Percentiles rank a stretch among this genome's conserved stretches.
These are phyloP conservation scores for Beauveria pseudobassiana DNA, from an alignment of 2,329 filamentous ascomycete species.

Conservation along the genomic window DNA sequence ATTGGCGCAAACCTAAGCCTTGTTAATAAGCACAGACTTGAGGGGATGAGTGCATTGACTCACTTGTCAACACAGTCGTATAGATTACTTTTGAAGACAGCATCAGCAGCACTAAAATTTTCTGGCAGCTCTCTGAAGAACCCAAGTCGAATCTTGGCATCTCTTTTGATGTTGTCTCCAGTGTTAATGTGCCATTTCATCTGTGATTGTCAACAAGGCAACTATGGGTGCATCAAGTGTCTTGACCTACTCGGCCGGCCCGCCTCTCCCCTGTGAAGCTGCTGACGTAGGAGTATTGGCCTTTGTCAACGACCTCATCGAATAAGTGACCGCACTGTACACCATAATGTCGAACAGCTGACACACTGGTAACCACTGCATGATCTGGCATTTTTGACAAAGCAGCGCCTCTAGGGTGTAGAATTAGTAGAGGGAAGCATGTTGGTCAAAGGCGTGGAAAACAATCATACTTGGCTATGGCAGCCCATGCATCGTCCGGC, in stretches of 20 bases:
- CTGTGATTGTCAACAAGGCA: slow-evolving; percentile 1
- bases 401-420: slow-evolving; percentile 12
- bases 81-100: neutral
- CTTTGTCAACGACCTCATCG: slow-evolving; percentile 7
- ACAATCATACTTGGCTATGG: slow-evolving; percentile 18
- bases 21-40: neutral
- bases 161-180: slow-evolving; percentile 14
- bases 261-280: neutral
- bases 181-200: slow-evolving; percentile 15
- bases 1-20: neutral
- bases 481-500: slow-evolving; percentile 19
- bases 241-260: neutral
- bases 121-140: neutral
- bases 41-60: neutral
- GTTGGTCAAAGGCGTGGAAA: no score
- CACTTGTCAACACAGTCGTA: neutral
- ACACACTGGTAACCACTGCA: slow-evolving; percentile 13
- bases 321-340: neutral
- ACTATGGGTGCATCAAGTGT: no score
- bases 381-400: slow-evolving; percentile 12
- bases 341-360: slow-evolving; percentile 12
- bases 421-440: neutral
- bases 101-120: neutral
- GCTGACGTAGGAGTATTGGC: neutral
- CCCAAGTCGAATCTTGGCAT: slow-evolving; percentile 10